Percentiles rank a stretch among this genome's conserved stretches.
Conservation (phyloP, 1,284 basidiomycete species). For the Chalciporus sp. region DNA sequence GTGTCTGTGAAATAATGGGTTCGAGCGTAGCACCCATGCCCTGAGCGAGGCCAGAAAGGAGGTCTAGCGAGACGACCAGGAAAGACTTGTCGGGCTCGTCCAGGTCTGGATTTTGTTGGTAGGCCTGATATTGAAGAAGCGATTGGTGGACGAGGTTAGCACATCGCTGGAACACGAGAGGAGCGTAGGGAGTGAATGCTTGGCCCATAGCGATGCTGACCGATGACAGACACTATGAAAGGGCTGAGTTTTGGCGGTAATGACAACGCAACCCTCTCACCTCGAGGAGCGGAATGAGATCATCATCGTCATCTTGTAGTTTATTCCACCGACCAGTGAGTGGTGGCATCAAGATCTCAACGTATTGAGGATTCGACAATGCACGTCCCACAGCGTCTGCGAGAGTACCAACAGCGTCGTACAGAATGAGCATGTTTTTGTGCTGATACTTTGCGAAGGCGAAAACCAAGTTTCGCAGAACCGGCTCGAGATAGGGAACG, state of each 20-base stretch:
- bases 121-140: constrained; percentile 81
- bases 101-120: constrained; percentile 82
- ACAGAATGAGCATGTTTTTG: constrained; percentile 98
- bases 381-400: constrained; percentile 94
- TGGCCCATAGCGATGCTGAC: constrained; percentile 95
- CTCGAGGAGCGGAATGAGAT: constrained; percentile 93
- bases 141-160: constrained; percentile 83
- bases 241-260: constrained; percentile 9
- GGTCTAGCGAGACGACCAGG: constrained; percentile 95
- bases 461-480: constrained; percentile 91
- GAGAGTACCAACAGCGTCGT: constrained; percentile 97
- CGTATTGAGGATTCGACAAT: constrained; percentile 83
- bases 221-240: constrained; percentile 87
- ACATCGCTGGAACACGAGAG: constrained; percentile 93
- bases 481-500: constrained; percentile 92
- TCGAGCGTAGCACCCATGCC: constrained; percentile 84
- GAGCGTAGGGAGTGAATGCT: constrained; percentile 89
- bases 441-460: constrained; percentile 99
- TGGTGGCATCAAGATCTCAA: constrained; percentile 97
- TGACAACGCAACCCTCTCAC: constrained; percentile 43
- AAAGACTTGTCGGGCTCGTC: constrained; percentile 96
- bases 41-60: constrained; percentile 94
- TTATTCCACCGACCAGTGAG: constrained; percentile 89
- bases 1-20: constrained; percentile 63
- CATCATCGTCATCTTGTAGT: constrained; percentile 88